Base-by-base conservation (phyloP, 768 basidiomycete species). In the Russula olivacea region DNA sequence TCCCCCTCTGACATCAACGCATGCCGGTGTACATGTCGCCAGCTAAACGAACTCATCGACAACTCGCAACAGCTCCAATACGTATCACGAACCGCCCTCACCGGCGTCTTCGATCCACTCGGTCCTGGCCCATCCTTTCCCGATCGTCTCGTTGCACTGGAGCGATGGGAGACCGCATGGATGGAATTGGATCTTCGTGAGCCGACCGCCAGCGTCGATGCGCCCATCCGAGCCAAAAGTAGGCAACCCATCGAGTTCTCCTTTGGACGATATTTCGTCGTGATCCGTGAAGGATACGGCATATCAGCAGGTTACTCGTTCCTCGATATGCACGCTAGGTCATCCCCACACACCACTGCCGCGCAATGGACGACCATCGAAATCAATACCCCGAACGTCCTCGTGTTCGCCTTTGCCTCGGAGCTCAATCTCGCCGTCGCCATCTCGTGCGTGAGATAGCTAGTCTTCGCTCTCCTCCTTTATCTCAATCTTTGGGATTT, bases 21-120 rank as follows among this genome's bases (percentile, higher is more conserved):
- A n/a, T 62, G 48, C 14, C 17, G 55, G 9, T 21, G 0, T 3
- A 36, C 49, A 0, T 62, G 61, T 40, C 55, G 19, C 23, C 43
- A 58, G 15, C 30, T 64, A 9, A 56, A 55, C 41, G 53, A 59
- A 6, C 21, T 55, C 54, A 55, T 51, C 10, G 17, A n/a, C 23
- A 45, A 43, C 30, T 60, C 58, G 0, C 51, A 54, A 19, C 17
- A 50, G 17, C 43, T 59, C 58, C 52, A 55, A 50, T 59, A 64
- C 21, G 14, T 50, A 54, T 8, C 60, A 2, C 48, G 54, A 30
- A 64, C 59, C 5, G 58, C 63, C n/a, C 41, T 55, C 23, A 56
- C 63, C n/a, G 63, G 54, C 48, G 63, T 64, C 5, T 59, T 21
- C 17, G 63, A 64, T 55, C 54, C 59, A 14, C 59, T 60, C 58